Evolutionary conservation across 148 eudicot species (phyloP).

Genomic region (Chenopodium quinoa): DNA sequence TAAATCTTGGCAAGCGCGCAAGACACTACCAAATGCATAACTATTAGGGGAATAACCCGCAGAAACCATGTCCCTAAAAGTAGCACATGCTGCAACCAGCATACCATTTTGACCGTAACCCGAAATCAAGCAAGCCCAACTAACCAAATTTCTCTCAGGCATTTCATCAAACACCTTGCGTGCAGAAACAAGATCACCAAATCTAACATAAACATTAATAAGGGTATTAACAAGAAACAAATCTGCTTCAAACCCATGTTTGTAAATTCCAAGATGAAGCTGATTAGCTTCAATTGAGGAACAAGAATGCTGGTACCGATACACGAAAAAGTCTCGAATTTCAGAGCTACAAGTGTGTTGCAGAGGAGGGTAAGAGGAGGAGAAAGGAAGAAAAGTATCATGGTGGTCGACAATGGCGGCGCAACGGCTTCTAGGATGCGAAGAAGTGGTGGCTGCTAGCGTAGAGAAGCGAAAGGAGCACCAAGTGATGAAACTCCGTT

Average conservation of each 20-base stretch:
- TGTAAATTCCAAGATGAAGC: constrained; percentile 54
- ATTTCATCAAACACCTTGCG: constrained; percentile 66
- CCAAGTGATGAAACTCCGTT: constrained; percentile 9
- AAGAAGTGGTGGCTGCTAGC: background rate
- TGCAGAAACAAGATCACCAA: constrained; percentile 50
- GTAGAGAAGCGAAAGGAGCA: constrained; percentile 10
- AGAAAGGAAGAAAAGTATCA: background rate
- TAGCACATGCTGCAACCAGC: constrained; percentile 42
- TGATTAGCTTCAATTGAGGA: constrained; percentile 38
- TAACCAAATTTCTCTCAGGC: constrained; percentile 58
- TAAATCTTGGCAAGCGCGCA: constrained; percentile 62
- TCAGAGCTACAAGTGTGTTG: background rate
- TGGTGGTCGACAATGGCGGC: background rate
- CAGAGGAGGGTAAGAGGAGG: background rate
- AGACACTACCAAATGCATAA: constrained; percentile 65
- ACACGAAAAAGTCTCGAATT: constrained; percentile 38
- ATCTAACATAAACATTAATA: constrained; percentile 45
- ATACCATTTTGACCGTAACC: constrained; percentile 56
- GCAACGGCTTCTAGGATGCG: background rate
- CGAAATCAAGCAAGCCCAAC: constrained; percentile 85
- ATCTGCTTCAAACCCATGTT: constrained; percentile 58
- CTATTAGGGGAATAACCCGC: constrained; percentile 46
- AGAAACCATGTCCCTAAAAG: constrained; percentile 48
- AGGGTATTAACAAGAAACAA: constrained; percentile 60
- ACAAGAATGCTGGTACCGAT: constrained; percentile 34